Base-by-base conservation (phyloP, 352 stramenopile species). In the Phytopythium kandeliae region DNA sequence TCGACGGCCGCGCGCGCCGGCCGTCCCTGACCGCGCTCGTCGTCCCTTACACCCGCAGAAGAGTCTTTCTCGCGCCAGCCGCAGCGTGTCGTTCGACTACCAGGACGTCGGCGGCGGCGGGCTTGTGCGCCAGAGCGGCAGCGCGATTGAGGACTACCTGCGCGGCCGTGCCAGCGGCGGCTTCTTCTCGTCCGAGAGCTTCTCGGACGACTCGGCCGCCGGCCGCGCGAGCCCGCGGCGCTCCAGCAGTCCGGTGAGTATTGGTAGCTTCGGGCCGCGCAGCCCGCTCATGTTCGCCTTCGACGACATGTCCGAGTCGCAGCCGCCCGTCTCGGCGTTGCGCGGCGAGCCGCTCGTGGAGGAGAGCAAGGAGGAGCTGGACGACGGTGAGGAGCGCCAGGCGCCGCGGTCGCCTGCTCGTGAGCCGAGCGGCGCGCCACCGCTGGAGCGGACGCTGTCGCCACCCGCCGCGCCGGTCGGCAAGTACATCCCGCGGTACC, bases 281-380 rank as follows among this genome's bases (percentile, higher is more conserved):
- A 91, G 80, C 63, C 80, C 80, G 17, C 56, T 91, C 11, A 85
- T 86, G 71, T 92, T 92, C 59, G 67, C 69, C 6, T 87, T 92
- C 50, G 81, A 91, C 31, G 74, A 83, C 31, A 57, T 86, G 15
- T 60, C 72, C 2, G 72, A 83, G 41, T 56, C 63, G 35, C 63
- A 65, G 26, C 63, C 48, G 25, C 34, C 48, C 2, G 48, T 50
- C 19, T 42, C 48, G 10, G 48, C 33, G 26, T 30, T 50, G 17
- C 54, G 45, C 36, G 30, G 35, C 26, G 59, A 37, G 13, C 40
- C 34, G n/a, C 25, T 34, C 28, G 55, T 59, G 51, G 67, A 78
- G 5, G 65, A 66, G 26, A 62, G 33, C 15, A 52, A 48, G 31
- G 55, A 68, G 55, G 42, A 71, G 43, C 37, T 52, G 0, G 45